Base-by-base conservation (phyloP, 2,329 filamentous ascomycete genomes). In the Paecilomyces variotii region DNA sequence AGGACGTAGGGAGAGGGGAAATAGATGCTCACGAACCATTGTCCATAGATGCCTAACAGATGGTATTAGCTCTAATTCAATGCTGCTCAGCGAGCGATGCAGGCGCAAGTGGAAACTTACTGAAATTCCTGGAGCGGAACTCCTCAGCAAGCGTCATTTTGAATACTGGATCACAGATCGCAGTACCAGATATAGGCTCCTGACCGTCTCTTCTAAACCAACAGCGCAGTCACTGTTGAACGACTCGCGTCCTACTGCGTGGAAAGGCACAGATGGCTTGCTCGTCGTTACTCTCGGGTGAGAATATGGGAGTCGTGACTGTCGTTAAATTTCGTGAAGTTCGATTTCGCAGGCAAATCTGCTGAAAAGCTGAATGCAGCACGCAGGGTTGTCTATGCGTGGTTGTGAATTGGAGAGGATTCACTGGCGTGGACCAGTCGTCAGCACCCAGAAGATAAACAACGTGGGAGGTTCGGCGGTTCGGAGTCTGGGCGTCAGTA, bases 51-150 rank as follows among this genome's bases (percentile, higher is more conserved):
- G 75, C 84, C 84, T 87, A 62, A 32, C 62, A 67, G 63, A 59
- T 54, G n/a, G 53, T n/a, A 45, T 62, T 54, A 62, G 56, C 50
- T 24, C 12, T n/a, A 7, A 32, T 51, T 39, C 24, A 3, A 30
- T n/a, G 24, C 24, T 60, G 60, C 64, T 59, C 58, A 63, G 56
- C 50, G 25, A 14, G 50, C 50, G 24, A 26, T n/a, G 25, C 50
- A 28, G 25, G 4, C 7, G 50, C 24, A 53, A 60, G 60, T 55
- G 56, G 53, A 59, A 54, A 72, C 83, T 75, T 76, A 86, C 84
- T 86, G 78, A 87, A 87, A 76, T 87, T 87, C 71, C 84, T 77
- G 69, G 83, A 84, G 69, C 76, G 82, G 70, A 87, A 81, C 73
- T 87, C 84, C 62, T 87, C 84, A 57, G 79, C 76, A 63, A 87